A percentile compares a stretch with the other conserved stretches of the same genome.
phyloP scores from a whole-genome alignment of 257 asterid genomes.

The Solanum clarkiae region DNA sequence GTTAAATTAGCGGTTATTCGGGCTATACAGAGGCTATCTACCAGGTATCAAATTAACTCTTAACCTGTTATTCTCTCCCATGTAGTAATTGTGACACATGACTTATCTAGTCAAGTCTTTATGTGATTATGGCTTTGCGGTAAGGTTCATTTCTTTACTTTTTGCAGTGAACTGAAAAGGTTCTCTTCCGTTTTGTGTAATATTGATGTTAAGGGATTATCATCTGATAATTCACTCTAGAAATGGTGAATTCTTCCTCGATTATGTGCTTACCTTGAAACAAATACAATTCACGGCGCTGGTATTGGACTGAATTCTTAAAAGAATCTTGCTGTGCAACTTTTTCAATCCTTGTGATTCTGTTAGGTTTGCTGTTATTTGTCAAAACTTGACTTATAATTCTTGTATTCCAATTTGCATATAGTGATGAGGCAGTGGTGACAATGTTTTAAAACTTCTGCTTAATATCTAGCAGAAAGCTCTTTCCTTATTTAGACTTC shows the following conservation, averaged over 20 bases:
- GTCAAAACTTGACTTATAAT: background rate
- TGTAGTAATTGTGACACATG: background rate
- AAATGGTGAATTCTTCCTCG: background rate
- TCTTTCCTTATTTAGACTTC: background rate
- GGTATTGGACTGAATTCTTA: background rate
- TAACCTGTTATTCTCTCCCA: background rate
- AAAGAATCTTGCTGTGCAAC: background rate
- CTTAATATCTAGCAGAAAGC: background rate
- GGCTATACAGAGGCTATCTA: conserved; percentile 66
- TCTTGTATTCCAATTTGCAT: background rate
- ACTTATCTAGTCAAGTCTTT: background rate
- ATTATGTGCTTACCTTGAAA: background rate
- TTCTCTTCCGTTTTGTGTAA: background rate
- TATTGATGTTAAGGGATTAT: background rate
- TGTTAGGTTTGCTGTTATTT: background rate
- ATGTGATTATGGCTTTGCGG: background rate
- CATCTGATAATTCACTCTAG: background rate
- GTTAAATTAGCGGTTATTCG: conserved; percentile 44
- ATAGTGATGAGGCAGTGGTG: background rate
- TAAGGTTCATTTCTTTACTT: background rate
- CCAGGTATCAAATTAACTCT: conserved; percentile 38
- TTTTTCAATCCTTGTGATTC: background rate
- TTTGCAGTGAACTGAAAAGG: background rate
- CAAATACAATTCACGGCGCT: background rate
- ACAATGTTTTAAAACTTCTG: background rate